Evolutionary conservation across 352 stramenopile species (phyloP), one percentile per base, ranked within the genome.

Genomic region (Poterioochromonas sp.): DNA sequence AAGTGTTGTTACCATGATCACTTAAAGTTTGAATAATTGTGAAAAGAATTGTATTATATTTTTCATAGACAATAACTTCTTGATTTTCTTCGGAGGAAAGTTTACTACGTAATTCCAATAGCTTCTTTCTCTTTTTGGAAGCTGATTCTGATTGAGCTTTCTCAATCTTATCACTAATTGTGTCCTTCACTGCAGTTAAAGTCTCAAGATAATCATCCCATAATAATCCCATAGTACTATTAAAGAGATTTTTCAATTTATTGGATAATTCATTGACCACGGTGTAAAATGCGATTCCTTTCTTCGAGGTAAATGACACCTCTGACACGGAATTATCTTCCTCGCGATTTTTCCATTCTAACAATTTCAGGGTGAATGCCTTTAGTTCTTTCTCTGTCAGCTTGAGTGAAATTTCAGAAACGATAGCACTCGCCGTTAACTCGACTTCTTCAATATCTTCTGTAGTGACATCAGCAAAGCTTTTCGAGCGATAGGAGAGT

Each of bases 361-460:
- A 79, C 18, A 85, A 40, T 34, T 76, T 63, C 34, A 83, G 20
- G 53, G 85, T 79, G 44, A 85, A 51, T 15, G 51, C 54, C 76
- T 78, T 65, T 0, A 85, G 65, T 73, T 85, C 80, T 35, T 53
- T 39, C 65, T 85, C 82, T 35, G 79, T 85, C 18, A 85, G 76
- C 62, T 80, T 84, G 60, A 85, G 73, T 37, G 82, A 64, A 12
- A 84, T 34, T 12, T 70, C 71, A 34, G 83, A 40, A 32, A 85
- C 26, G 8, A 76, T 62, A 18, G 63, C 62, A 0, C 39, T 43
- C 12, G 65, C 63, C 34, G 63, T 73, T 3, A 34, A 35, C 20
- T 84, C 81, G 0, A 84, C 80, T 22, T 73, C 32, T 32, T 51
- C 63, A 29, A 5, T 32, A 8, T 29, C 29, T 62, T 22, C 15